These are phyloP conservation scores for Fusarium metavorans DNA, from an alignment of 2,329 filamentous ascomycete species.

Conservation along the genomic window DNA sequence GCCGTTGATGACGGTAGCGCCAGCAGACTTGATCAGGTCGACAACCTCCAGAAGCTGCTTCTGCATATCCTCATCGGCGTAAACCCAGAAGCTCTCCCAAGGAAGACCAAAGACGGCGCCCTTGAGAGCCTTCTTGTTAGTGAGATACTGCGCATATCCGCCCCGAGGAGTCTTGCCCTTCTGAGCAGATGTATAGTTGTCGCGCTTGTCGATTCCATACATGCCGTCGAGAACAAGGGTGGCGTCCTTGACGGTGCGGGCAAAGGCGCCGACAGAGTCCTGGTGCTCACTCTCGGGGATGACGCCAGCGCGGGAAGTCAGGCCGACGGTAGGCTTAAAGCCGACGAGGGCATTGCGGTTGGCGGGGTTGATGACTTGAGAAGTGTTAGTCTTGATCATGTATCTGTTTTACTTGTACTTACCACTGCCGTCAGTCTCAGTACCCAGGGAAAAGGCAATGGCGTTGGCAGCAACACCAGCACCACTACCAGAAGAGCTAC, in stretches of 20 bases:
- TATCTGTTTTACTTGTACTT: slow-evolving; percentile 31
- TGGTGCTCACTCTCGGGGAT: slow-evolving; percentile 76
- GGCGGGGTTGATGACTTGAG: slow-evolving; percentile 75
- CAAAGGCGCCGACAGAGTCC: slow-evolving; percentile 77
- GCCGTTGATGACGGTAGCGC: slow-evolving; percentile 76
- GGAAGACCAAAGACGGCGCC: slow-evolving; percentile 77
- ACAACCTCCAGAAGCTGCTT: slow-evolving; percentile 61
- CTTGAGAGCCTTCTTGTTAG: slow-evolving; percentile 64
- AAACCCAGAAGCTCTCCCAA: slow-evolving; percentile 77
- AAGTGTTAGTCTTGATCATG: slow-evolving; percentile 9
- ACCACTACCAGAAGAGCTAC: slow-evolving; percentile 75
- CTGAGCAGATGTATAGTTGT: slow-evolving; percentile 75
- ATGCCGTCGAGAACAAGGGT: slow-evolving; percentile 75
- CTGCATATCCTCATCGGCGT: slow-evolving; percentile 68
- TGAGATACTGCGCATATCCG: slow-evolving; percentile 70
- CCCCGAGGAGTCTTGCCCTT: slow-evolving; percentile 62
- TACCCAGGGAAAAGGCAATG: slow-evolving; percentile 74
- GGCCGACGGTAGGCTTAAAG: slow-evolving; percentile 80
- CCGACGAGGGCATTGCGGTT: slow-evolving; percentile 77
- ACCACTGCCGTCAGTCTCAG: slow-evolving; percentile 78
- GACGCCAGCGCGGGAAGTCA: slow-evolving; percentile 73
- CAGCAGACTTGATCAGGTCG: slow-evolving; percentile 66
- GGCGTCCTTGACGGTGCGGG: slow-evolving; percentile 76
- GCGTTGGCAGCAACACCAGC: slow-evolving; percentile 73
- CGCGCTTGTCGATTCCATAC: slow-evolving; percentile 70